A percentile compares a stretch with the other conserved stretches of the same genome.
These are phyloP conservation scores for Picea sitchensis DNA, from an alignment of 75 land plant species.

Conservation along the genomic window DNA sequence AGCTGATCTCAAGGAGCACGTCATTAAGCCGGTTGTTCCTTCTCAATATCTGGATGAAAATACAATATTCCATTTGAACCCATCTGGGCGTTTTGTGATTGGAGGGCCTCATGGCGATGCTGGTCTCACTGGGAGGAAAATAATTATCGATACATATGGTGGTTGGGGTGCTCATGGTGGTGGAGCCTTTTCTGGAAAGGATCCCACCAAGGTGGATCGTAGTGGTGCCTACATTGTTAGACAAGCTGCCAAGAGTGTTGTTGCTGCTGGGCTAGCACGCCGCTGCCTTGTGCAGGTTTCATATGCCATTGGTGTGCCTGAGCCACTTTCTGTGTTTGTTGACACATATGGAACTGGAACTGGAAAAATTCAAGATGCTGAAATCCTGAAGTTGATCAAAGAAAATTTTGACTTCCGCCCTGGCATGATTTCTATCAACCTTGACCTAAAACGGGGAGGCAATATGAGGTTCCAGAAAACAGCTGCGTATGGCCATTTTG, in stretches of 20 bases:
- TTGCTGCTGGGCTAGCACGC: constrained; percentile 57
- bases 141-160: constrained; percentile 41
- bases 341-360: constrained; percentile 38
- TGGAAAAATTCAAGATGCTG: constrained; percentile 48
- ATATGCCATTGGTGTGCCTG: constrained; percentile 37
- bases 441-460: constrained; percentile 62
- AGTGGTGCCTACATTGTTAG: constrained; percentile 62
- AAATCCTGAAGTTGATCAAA: constrained; percentile 59
- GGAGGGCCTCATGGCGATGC: constrained; percentile 81
- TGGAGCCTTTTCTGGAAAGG: constrained; percentile 38
- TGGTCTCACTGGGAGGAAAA: constrained; percentile 66
- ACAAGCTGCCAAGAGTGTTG: constrained; percentile 77
- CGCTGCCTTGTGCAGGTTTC: constrained; percentile 55
- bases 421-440: constrained; percentile 66
- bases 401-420: constrained; percentile 70
- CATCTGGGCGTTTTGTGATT: constrained; percentile 64
- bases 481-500: constrained; percentile 75
- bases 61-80: constrained; percentile 69
- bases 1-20: constrained; percentile 53
- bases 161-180: constrained; percentile 39
- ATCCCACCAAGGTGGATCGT: constrained; percentile 57
- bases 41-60: constrained; percentile 55
- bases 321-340: constrained; percentile 35
- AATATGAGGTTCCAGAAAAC: constrained; percentile 69
- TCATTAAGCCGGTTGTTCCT: constrained; percentile 64